Conservation (phyloP, 306 rosid genomes). For the Oemleria cerasiformis region DNA sequence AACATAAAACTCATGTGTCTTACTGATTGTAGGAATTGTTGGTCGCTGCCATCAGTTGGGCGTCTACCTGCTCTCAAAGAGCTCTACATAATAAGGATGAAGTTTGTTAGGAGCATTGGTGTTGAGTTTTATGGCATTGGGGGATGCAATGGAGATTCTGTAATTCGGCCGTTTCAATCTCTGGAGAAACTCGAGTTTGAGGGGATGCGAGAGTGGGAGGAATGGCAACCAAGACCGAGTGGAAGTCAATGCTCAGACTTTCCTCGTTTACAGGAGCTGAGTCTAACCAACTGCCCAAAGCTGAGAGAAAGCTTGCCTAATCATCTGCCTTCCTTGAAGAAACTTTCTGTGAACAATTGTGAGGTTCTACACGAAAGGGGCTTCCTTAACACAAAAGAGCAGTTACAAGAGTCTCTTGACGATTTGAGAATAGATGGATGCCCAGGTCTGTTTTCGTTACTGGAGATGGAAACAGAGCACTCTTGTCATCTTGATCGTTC, state of each 20-base stretch:
- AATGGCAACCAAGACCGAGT: neutral
- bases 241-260: neutral
- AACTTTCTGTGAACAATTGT: accelerated
- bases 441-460: neutral
- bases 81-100: neutral
- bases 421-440: accelerated
- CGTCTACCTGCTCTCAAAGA: slow-evolving; percentile 14
- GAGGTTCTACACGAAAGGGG: neutral
- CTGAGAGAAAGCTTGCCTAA: neutral
- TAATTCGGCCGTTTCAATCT: neutral
- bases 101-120: neutral
- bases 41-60: slow-evolving; percentile 10
- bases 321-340: neutral
- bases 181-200: neutral
- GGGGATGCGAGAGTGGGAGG: neutral
- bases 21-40: neutral
- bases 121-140: slow-evolving; percentile 2
- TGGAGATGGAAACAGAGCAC: neutral
- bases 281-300: neutral
- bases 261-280: neutral
- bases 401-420: neutral
- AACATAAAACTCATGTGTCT: neutral
- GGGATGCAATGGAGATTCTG: neutral
- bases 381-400: neutral
- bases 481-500: accelerated